These are phyloP conservation scores for Sclerotiophoma versabilis DNA, from an alignment of 2,329 filamentous ascomycete species.

Conservation along the genomic window DNA sequence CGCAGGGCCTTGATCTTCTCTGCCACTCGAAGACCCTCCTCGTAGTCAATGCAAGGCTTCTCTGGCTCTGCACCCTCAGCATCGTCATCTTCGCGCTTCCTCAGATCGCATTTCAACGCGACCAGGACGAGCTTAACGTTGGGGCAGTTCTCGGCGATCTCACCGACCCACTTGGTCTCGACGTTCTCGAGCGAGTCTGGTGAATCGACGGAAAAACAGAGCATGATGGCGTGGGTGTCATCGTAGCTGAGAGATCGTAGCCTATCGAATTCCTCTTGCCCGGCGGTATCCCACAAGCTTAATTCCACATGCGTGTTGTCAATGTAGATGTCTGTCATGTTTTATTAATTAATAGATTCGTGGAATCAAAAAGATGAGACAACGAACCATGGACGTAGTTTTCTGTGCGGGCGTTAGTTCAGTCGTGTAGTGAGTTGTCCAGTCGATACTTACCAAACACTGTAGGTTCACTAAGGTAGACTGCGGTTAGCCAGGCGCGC, in stretches of 20 bases:
- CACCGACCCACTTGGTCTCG: conserved; percentile 96
- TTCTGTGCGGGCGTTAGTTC: conserved; percentile 60
- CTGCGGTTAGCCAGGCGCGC: conserved; percentile 28
- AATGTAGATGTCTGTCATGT: conserved; percentile 85
- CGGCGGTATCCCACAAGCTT: conserved; percentile 97
- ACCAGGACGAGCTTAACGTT: conserved; percentile 94
- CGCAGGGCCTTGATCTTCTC: conserved; percentile 89
- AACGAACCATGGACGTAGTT: conserved; percentile 94
- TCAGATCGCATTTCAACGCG: conserved; percentile 94
- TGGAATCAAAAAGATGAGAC: neutral
- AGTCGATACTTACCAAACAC: conserved; percentile 71
- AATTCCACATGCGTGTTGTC: conserved; percentile 97
- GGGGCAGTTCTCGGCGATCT: conserved; percentile 97
- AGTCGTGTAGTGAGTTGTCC: neutral
- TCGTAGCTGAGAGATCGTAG: conserved; percentile 95
- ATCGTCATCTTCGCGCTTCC: conserved; percentile 73
- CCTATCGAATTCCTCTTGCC: conserved; percentile 98
- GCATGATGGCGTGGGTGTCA: conserved; percentile 98
- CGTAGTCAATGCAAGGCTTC: conserved; percentile 81
- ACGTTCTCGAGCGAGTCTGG: conserved; percentile 98
- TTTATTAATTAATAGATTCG: conserved; percentile 14
- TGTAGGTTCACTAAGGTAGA: conserved; percentile 75
- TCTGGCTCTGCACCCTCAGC: conserved; percentile 56
- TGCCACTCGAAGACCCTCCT: conserved; percentile 88
- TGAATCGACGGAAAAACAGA: conserved; percentile 96